Evolutionary conservation across 371 early-diverging fungal genomes (phyloP).

Genomic region (Mortierella sp.): DNA sequence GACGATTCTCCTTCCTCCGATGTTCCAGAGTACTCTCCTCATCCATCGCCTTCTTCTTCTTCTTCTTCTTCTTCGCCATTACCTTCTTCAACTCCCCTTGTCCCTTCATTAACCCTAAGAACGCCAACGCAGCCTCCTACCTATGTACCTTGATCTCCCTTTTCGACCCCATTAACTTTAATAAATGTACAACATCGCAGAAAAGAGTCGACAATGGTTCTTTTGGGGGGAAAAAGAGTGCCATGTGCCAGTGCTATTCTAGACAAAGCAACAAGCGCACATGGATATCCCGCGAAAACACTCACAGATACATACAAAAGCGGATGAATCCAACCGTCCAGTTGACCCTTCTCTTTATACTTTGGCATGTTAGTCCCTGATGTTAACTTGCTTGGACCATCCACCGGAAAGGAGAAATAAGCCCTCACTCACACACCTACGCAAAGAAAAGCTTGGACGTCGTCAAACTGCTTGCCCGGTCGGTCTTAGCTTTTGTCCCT

Average conservation of each 20-base stretch:
- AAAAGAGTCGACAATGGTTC: background rate
- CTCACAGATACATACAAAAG: too few relatives aligned
- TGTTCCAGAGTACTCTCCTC: background rate
- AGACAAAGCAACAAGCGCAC: too few relatives aligned
- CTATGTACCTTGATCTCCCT: conserved; percentile 13
- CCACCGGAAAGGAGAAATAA: too few relatives aligned
- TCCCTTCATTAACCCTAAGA: background rate
- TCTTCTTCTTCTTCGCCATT: background rate
- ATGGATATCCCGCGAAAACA: too few relatives aligned
- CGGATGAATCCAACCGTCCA: background rate
- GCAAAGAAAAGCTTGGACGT: too few relatives aligned
- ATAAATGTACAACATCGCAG: background rate
- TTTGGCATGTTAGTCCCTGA: background rate
- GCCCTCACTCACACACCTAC: background rate
- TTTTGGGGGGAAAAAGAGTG: background rate
- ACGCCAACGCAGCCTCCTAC: conserved; percentile 13
- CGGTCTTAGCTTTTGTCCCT: background rate
- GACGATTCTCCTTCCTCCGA: background rate
- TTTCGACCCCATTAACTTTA: background rate
- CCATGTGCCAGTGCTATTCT: too few relatives aligned
- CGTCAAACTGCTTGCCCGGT: too few relatives aligned
- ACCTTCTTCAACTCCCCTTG: background rate
- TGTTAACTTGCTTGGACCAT: background rate
- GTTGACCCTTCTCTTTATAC: background rate
- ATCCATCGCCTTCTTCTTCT: background rate